Conservation (phyloP, 495 filamentous ascomycete species). For the Tuber aestivum region DNA sequence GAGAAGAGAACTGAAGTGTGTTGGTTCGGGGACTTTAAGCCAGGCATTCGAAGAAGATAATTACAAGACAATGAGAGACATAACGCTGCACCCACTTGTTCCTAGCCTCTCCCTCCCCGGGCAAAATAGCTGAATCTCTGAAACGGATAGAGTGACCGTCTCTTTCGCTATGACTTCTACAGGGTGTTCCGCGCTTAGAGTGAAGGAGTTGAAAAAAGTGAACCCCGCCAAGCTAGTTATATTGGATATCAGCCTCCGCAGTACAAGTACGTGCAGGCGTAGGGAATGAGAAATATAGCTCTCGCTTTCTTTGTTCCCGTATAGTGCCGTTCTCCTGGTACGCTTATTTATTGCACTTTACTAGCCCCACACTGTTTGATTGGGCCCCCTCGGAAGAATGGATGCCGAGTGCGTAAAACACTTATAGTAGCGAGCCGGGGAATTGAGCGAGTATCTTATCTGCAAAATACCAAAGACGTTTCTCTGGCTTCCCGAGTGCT, state of each 20-base stretch:
- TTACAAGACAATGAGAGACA: not conserved
- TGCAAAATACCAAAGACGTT: not conserved
- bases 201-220: not conserved
- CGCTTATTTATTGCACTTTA: not conserved
- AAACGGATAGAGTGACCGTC: not conserved
- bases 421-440: not conserved
- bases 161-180: not conserved
- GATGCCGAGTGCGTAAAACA: not conserved
- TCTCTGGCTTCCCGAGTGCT: not conserved
- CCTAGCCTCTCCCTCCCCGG: not conserved
- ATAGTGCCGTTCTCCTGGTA: not conserved
- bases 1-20: not conserved
- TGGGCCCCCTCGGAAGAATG: not conserved
- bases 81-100: not conserved
- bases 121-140: too few species aligned
- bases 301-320: not conserved
- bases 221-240: not conserved
- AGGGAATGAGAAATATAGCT: not conserved
- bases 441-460: not conserved
- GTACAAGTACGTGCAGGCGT: not conserved
- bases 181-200: not conserved
- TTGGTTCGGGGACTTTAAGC: not conserved
- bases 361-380: not conserved
- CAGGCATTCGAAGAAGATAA: not conserved
- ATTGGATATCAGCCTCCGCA: not conserved